A percentile compares a stretch with the other conserved stretches of the same genome.
These are phyloP conservation scores for Botryotinia calthae DNA, from an alignment of 2,329 filamentous ascomycete species.

Conservation along the genomic window DNA sequence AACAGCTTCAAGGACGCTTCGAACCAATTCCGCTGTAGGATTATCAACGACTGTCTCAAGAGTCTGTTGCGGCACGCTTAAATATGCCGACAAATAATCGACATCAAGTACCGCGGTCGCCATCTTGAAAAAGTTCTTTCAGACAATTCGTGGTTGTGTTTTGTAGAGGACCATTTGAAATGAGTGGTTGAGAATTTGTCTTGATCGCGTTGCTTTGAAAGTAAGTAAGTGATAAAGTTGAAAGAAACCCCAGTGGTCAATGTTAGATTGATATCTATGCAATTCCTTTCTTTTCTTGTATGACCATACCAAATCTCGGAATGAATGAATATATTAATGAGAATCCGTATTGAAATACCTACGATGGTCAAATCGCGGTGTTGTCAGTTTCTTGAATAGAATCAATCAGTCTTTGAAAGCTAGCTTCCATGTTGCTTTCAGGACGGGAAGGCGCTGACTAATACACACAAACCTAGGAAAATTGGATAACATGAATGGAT, in stretches of 20 bases:
- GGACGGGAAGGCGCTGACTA: slow-evolving; percentile 12
- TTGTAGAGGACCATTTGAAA: slow-evolving; percentile 17
- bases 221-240: background rate
- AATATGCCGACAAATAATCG: slow-evolving; percentile 69
- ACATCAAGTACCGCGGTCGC: slow-evolving; percentile 63
- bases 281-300: background rate
- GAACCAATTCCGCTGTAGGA: slow-evolving; percentile 77
- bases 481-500: background rate
- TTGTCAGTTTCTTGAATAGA: slow-evolving; percentile 17
- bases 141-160: slow-evolving; percentile 11
- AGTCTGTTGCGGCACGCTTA: slow-evolving; percentile 64
- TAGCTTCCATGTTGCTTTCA: slow-evolving; percentile 15
- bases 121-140: slow-evolving; percentile 46
- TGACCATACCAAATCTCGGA: background rate
- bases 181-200: background rate
- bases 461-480: background rate
- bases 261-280: slow-evolving; percentile 5
- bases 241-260: background rate
- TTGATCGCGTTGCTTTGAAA: slow-evolving; percentile 15
- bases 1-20: slow-evolving; percentile 70
- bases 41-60: slow-evolving; percentile 60
- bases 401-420: slow-evolving; percentile 16
- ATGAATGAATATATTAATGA: background rate
- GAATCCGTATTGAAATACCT: slow-evolving; percentile 2
- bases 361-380: slow-evolving; percentile 20